These are phyloP conservation scores for Cenchrus purpureus DNA, from an alignment of 176 grass and related monocot species.

Conservation along the genomic window DNA sequence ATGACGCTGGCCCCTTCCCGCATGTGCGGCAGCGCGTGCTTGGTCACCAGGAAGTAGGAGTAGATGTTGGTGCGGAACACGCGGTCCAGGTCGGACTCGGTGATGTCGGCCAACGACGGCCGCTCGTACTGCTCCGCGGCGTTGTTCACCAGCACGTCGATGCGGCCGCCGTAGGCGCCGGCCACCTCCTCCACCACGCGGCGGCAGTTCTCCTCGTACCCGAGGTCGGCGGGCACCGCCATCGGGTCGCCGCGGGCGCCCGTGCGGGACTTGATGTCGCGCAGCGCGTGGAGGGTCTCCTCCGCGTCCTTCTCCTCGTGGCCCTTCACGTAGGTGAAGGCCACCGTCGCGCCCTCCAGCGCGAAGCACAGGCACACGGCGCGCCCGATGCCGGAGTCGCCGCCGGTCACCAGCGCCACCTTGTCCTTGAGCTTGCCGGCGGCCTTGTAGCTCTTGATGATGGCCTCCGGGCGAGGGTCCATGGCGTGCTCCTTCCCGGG, in stretches of 20 bases:
- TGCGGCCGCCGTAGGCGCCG: conserved; percentile 47
- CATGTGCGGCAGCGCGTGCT: conserved; percentile 65
- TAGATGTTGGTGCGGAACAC: conserved; percentile 84
- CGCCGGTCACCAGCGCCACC: conserved; percentile 82
- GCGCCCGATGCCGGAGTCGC: conserved; percentile 89
- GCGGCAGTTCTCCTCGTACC: conserved; percentile 73
- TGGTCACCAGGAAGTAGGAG: conserved; percentile 63
- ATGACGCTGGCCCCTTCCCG: conserved; percentile 49
- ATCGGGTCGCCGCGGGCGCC: conserved; percentile 57
- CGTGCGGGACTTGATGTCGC: conserved; percentile 36
- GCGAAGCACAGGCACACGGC: conserved; percentile 83
- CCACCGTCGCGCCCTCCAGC: conserved; percentile 76
- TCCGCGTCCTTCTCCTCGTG: conserved; percentile 69
- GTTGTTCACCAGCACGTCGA: conserved; percentile 89
- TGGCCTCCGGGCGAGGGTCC: conserved; percentile 63
- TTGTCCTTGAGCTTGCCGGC: conserved; percentile 79
- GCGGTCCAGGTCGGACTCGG: conserved; percentile 65
- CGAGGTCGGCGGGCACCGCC: conserved; percentile 63
- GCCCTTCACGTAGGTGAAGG: conserved; percentile 68
- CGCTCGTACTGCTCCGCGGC: conserved; percentile 73
- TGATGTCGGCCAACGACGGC: conserved; percentile 43
- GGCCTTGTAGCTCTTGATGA: conserved; percentile 54
- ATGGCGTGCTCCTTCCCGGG: conserved; percentile 75
- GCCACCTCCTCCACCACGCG: conserved; percentile 63
- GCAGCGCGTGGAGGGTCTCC: conserved; percentile 64